These are phyloP conservation scores for Hymenoscyphus infarciens DNA, from an alignment of 2,329 filamentous ascomycete genomes.

Conservation along the genomic window DNA sequence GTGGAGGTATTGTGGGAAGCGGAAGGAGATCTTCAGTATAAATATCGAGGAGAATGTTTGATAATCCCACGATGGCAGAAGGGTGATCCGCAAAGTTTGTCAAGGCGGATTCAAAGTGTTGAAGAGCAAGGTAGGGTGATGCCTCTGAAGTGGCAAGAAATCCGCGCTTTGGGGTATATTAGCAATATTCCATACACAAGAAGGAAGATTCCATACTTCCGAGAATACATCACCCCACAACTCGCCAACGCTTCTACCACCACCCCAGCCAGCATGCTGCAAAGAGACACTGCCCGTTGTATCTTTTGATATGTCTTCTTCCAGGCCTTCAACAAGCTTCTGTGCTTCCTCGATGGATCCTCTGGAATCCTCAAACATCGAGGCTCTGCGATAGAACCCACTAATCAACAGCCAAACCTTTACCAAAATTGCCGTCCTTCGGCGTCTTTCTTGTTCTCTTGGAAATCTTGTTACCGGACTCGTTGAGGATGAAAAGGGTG, in stretches of 20 bases:
- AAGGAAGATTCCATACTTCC: slow-evolving; percentile 55
- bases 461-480: slow-evolving; percentile 43
- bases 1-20: slow-evolving; percentile 42
- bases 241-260: slow-evolving; percentile 76
- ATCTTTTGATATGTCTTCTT: slow-evolving; percentile 61
- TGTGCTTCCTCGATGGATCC: slow-evolving; percentile 79
- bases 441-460: slow-evolving; percentile 49
- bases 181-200: slow-evolving; percentile 22
- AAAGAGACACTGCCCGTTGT: slow-evolving; percentile 60
- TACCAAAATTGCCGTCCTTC: slow-evolving; percentile 55
- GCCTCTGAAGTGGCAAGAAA: slow-evolving; percentile 30
- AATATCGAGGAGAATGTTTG: slow-evolving; percentile 81
- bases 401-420: slow-evolving; percentile 90
- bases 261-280: slow-evolving; percentile 69
- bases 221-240: slow-evolving; percentile 80
- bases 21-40: slow-evolving; percentile 68
- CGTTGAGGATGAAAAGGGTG: slow-evolving; percentile 21
- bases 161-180: slow-evolving; percentile 33
- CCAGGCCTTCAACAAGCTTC: slow-evolving; percentile 68
- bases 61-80: slow-evolving; percentile 74
- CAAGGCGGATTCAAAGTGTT: slow-evolving; percentile 78
- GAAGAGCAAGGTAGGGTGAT: slow-evolving; percentile 63
- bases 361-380: slow-evolving; percentile 73
- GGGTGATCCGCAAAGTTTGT: slow-evolving; percentile 77
- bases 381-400: slow-evolving; percentile 79